phyloP scores from a whole-genome alignment of 805 yeast genomes.

The Ascoidea rubescens region DNA sequence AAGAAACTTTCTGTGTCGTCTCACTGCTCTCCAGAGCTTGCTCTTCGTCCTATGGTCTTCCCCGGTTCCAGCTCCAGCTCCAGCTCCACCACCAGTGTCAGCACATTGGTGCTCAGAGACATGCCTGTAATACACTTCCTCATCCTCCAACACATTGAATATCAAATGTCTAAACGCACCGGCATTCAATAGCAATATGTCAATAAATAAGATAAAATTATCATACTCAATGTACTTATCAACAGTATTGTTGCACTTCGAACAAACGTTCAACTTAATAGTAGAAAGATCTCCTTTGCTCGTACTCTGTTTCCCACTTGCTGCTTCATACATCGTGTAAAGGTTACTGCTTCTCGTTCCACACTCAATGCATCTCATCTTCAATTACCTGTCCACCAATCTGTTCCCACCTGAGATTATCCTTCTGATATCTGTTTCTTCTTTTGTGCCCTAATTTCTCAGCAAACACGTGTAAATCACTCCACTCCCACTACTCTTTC shows the following conservation, averaged over 20 bases:
- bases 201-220: conserved; percentile 69
- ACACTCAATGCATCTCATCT: too few relatives aligned
- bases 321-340: too few relatives aligned
- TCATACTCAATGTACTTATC: conserved; percentile 91
- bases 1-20: conserved; percentile 15
- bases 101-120: neutral
- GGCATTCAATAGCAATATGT: conserved; percentile 68
- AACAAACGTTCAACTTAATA: conserved; percentile 68
- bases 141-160: conserved; percentile 40
- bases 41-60: neutral
- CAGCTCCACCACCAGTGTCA: neutral
- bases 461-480: too few relatives aligned
- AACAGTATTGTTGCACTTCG: conserved; percentile 55
- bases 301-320: too few relatives aligned
- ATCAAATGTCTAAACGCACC: conserved; percentile 83
- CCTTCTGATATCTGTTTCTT: too few relatives aligned
- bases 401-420: too few relatives aligned
- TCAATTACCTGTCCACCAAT: too few relatives aligned
- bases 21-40: too few relatives aligned
- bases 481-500: too few relatives aligned
- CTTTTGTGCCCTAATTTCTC: too few relatives aligned
- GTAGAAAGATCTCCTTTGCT: too few relatives aligned
- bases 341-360: too few relatives aligned
- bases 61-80: conserved; percentile 14
- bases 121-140: conserved; percentile 1